Evolutionary conservation across 371 early-diverging fungal genomes (phyloP).

Genomic region (Entomophthora muscae): DNA sequence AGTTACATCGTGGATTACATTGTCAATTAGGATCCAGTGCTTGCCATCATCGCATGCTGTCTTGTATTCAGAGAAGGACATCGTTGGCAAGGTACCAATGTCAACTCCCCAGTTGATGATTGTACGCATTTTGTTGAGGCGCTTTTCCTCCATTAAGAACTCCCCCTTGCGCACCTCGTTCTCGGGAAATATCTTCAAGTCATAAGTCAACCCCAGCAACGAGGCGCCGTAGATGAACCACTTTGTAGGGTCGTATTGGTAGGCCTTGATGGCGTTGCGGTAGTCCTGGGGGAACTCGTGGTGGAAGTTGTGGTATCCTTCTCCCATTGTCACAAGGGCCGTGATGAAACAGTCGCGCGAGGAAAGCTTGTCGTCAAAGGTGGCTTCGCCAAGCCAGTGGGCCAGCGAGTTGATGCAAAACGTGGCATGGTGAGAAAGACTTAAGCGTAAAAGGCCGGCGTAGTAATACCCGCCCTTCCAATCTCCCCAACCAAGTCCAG

Average conservation of each 20-base stretch:
- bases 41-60: slow-evolving; percentile 17
- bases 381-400: slow-evolving; percentile 46
- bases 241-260: slow-evolving; percentile 66
- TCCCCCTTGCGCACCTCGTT: slow-evolving; percentile 77
- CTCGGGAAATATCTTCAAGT: slow-evolving; percentile 68
- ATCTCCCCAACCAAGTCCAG: slow-evolving; percentile 79
- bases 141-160: slow-evolving; percentile 62
- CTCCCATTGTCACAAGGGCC: slow-evolving; percentile 55
- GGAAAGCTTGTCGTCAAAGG: slow-evolving; percentile 7
- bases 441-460: slow-evolving; percentile 86
- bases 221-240: slow-evolving; percentile 58
- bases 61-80: slow-evolving; percentile 50
- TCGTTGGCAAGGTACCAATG: slow-evolving; percentile 44
- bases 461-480: slow-evolving; percentile 66
- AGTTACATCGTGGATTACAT: slow-evolving; percentile 74
- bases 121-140: slow-evolving; percentile 32
- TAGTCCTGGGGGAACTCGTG: too few species aligned
- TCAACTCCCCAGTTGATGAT: slow-evolving; percentile 53
- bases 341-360: slow-evolving; percentile 9
- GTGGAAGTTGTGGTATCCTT: slow-evolving; percentile 71
- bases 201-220: slow-evolving; percentile 56
- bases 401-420: too few species aligned
- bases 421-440: slow-evolving; percentile 67
- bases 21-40: slow-evolving; percentile 72
- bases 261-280: too few species aligned